Evolutionary conservation across 2,329 filamentous ascomycete species (phyloP).

Genomic region (Tolypocladium amazonense): DNA sequence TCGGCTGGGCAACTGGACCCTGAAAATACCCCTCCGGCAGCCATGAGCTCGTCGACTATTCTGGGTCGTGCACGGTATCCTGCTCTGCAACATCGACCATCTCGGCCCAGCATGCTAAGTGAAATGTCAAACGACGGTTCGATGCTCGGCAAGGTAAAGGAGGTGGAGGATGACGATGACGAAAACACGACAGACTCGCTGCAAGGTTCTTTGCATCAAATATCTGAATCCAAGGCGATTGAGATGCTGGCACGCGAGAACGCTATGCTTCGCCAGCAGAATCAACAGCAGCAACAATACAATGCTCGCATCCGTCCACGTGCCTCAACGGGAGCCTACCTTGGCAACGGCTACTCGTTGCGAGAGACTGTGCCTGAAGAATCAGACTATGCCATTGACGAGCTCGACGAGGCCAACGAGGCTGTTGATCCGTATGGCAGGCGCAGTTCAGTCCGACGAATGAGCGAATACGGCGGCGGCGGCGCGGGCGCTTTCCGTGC

Average conservation of each 20-base stretch:
- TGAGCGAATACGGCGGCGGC: conserved; percentile 45
- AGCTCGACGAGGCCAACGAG: conserved; percentile 54
- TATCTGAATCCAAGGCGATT: conserved; percentile 49
- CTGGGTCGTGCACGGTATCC: conserved; percentile 49
- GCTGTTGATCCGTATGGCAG: conserved; percentile 33
- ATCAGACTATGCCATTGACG: conserved; percentile 63
- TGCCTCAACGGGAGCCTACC: conserved; percentile 44
- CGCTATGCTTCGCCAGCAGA: conserved; percentile 38
- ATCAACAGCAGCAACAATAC: conserved; percentile 32
- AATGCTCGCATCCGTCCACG: conserved; percentile 45
- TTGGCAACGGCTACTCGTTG: conserved; percentile 48
- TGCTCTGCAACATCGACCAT: conserved; percentile 70
- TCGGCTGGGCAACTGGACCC: conserved; percentile 84
- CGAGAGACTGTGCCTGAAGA: conserved; percentile 52
- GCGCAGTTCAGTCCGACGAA: conserved; percentile 36
- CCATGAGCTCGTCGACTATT: conserved; percentile 35
- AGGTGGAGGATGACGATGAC: conserved; percentile 58
- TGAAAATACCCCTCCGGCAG: conserved; percentile 36
- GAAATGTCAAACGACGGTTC: conserved; percentile 56
- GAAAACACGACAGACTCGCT: conserved; percentile 41
- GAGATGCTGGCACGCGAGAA: conserved; percentile 54
- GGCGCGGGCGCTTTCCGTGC: conserved; percentile 30
- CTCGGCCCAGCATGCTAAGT: conserved; percentile 65
- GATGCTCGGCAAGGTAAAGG: conserved; percentile 57
- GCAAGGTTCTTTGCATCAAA: conserved; percentile 40